Evolutionary conservation across 2,329 filamentous ascomycete genomes (phyloP).

Genomic region (Talaromyces albobiverticillius): DNA sequence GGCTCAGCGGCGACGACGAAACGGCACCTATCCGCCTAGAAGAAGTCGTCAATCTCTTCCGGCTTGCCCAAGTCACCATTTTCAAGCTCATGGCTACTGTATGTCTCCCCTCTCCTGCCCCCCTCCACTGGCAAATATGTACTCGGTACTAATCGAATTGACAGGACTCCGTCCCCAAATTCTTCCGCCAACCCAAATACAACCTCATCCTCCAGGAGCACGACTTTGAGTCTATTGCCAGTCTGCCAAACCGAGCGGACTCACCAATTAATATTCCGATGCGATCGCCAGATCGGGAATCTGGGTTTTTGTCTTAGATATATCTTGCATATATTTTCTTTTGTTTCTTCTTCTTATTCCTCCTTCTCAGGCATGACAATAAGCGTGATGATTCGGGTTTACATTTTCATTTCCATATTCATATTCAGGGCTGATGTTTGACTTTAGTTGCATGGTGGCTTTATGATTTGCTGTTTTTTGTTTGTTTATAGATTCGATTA

Average conservation of each 20-base stretch:
- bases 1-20: conserved; percentile 87
- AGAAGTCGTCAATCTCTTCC: conserved; percentile 85
- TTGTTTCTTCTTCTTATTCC: too few relatives aligned
- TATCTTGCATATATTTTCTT: background rate
- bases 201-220: conserved; percentile 57
- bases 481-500: background rate
- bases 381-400: background rate
- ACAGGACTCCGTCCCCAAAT: conserved; percentile 64
- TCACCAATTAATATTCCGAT: conserved; percentile 4
- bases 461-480: background rate
- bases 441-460: background rate
- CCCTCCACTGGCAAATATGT: background rate
- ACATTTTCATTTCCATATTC: background rate
- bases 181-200: conserved; percentile 62
- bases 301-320: background rate
- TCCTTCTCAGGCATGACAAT: background rate
- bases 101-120: conserved; percentile 52
- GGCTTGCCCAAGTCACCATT: conserved; percentile 89
- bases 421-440: too few relatives aligned
- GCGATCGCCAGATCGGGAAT: conserved; percentile 3
- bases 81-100: conserved; percentile 99
- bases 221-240: conserved; percentile 46
- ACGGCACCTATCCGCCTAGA: conserved; percentile 88
- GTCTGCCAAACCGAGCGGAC: background rate
- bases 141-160: background rate